Percentiles rank a stretch among this genome's conserved stretches.
Evolutionary conservation across 2,329 filamentous ascomycete genomes (phyloP).

Genomic region (Colletotrichum simmondsii): DNA sequence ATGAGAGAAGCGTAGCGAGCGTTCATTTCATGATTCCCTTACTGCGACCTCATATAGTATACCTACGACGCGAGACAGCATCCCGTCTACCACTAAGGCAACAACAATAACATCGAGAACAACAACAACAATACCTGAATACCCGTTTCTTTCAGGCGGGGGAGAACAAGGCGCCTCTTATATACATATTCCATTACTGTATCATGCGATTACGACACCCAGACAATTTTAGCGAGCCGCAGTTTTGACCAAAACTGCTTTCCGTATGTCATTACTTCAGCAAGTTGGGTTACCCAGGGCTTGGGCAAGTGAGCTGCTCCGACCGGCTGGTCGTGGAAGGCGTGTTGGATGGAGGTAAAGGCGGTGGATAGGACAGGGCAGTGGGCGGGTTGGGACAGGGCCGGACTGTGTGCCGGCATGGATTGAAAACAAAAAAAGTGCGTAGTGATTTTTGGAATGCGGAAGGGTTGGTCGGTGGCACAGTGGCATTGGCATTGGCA

Average conservation of each 20-base stretch:
- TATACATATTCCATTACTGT: slow-evolving; percentile 30
- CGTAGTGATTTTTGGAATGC: neutral
- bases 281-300: neutral
- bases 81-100: slow-evolving; percentile 16
- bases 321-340: neutral
- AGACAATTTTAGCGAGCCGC: slow-evolving; percentile 18
- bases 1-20: slow-evolving; percentile 37
- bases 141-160: slow-evolving; percentile 29
- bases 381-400: neutral
- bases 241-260: slow-evolving; percentile 3
- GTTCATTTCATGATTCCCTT: slow-evolving; percentile 32
- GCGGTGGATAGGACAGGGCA: neutral
- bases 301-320: neutral
- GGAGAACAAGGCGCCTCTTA: slow-evolving; percentile 26
- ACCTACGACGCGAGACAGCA: slow-evolving; percentile 32
- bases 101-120: slow-evolving; percentile 13
- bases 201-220: slow-evolving; percentile 31
- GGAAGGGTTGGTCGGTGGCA: too few relatives aligned
- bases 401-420: neutral
- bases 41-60: slow-evolving; percentile 32
- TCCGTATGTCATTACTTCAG: slow-evolving; percentile 12
- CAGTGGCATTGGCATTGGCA: too few relatives aligned
- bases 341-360: neutral
- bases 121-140: slow-evolving; percentile 30
- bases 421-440: neutral